A percentile compares a stretch with the other conserved stretches of the same genome.
Conservation (phyloP, 257 asterid species). For the Thymus mandschuricus region DNA sequence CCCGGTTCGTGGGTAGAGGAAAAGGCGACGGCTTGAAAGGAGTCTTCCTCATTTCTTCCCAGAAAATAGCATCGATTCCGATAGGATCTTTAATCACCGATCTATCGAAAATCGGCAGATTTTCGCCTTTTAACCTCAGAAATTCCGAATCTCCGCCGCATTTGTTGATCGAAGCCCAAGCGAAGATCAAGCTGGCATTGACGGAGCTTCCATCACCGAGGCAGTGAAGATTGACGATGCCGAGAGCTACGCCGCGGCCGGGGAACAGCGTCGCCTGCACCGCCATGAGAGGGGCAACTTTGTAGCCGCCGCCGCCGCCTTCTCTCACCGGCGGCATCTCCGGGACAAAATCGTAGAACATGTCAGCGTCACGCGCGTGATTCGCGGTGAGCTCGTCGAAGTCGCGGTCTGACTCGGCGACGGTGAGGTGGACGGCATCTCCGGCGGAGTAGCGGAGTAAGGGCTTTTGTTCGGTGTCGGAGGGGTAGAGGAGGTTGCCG, state of each 20-base stretch:
- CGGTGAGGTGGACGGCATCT: constrained; percentile 25
- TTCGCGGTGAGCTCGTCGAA: constrained; percentile 35
- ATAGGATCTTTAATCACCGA: constrained; percentile 9
- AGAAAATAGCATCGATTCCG: constrained; percentile 33
- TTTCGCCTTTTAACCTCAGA: background rate
- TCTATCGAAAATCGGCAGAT: constrained; percentile 12
- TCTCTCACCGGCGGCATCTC: constrained; percentile 25
- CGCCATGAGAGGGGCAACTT: constrained; percentile 36
- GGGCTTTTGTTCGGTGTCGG: constrained; percentile 34
- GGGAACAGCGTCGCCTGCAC: constrained; percentile 59
- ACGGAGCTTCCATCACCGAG: constrained; percentile 34
- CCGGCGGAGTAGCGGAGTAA: constrained; percentile 37
- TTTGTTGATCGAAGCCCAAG: constrained; percentile 48
- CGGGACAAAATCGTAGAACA: constrained; percentile 51
- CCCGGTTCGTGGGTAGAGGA: constrained; percentile 32
- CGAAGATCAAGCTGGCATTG: constrained; percentile 31
- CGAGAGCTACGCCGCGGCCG: constrained; percentile 34
- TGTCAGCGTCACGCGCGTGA: constrained; percentile 35
- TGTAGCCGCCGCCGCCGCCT: constrained; percentile 13
- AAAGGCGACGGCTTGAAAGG: constrained; percentile 18
- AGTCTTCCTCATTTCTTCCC: constrained; percentile 25
- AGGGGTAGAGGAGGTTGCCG: constrained; percentile 47
- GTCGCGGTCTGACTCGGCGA: constrained; percentile 35
- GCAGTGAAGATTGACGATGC: constrained; percentile 7
- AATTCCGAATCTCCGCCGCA: constrained; percentile 27